Base-by-base conservation (phyloP, 2,329 filamentous ascomycete species). In the Monilinia fructigena region DNA sequence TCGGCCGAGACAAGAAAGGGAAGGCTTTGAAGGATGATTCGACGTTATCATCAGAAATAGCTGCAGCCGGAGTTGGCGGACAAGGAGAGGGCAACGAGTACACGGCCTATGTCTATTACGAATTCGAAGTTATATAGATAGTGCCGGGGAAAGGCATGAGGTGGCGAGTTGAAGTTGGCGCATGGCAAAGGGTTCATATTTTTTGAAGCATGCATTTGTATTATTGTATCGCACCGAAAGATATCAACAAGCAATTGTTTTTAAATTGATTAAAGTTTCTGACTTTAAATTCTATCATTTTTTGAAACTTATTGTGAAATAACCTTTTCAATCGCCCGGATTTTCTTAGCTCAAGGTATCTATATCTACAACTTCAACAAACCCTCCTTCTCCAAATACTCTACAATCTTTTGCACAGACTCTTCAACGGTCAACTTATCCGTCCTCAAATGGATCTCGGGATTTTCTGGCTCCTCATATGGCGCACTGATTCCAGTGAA, bases 401-500 rank as follows among this genome's bases (percentile, higher is more conserved):
- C 82, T 55, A 92, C 86, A 76, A 99, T 97, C 80, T 92, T 86
- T 73, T 82, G 85, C 14, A 98, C 94, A 66, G 91, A 93, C 76
- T 97, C 92, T 83, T 96, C 91, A 4, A 98, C 91, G 20, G 87
- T 89, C 75, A 88, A 86, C 82, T 94, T 84, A 75, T 92, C 87
- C 55, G 91, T 96, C 80, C 86, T 85, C 76, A 99, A 91, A 72
- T 90, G 89, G 72, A 99, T 90, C 82, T 99, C 95, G 1, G 95
- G 86, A 67, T 87, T 87, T 77, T 89, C 82, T 6, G 95, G 95
- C 69, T 87, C 91, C 85, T 99, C 95, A 78, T 99, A 99, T 1
- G 95, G 95, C 40, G 94, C 93, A 72, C 89, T 93, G 75, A 98
- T 92, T 66, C 95, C 95, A 1, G 95, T 99, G 78, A 99, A 99